These are phyloP conservation scores for Lactifluus volemus DNA, from an alignment of 768 basidiomycete species.

Conservation along the genomic window DNA sequence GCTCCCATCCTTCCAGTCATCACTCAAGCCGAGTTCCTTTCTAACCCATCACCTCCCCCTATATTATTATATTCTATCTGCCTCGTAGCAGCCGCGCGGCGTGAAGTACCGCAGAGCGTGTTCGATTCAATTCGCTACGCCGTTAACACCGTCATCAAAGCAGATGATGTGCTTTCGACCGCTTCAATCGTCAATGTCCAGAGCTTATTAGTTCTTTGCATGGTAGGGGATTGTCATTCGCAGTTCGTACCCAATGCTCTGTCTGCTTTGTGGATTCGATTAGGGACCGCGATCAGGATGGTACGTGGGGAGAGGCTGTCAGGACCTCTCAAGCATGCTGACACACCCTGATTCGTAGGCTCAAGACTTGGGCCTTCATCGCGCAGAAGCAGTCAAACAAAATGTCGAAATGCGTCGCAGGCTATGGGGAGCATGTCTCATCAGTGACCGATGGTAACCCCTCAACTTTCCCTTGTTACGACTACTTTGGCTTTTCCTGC, in stretches of 20 bases:
- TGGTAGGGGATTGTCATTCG: slow-evolving; percentile 87
- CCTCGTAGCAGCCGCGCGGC: slow-evolving; percentile 78
- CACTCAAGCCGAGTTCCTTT: slow-evolving; percentile 80
- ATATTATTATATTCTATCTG: slow-evolving; percentile 92
- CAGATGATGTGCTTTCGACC: slow-evolving; percentile 85
- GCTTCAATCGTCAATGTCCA: slow-evolving; percentile 83
- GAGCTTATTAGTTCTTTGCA: slow-evolving; percentile 73
- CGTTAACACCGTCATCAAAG: slow-evolving; percentile 80
- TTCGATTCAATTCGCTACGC: slow-evolving; percentile 85
- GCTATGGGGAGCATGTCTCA: slow-evolving; percentile 91
- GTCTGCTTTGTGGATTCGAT: slow-evolving; percentile 77
- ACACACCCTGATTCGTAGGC: slow-evolving; percentile 43
- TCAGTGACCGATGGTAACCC: slow-evolving; percentile 84
- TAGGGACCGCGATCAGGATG: slow-evolving; percentile 91
- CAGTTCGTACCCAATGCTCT: slow-evolving; percentile 80
- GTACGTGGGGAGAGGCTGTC: slow-evolving; percentile 33
- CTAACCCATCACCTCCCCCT: slow-evolving; percentile 60
- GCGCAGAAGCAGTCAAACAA: slow-evolving; percentile 80
- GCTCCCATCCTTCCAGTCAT: slow-evolving; percentile 86
- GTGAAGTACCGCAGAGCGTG: slow-evolving; percentile 75
- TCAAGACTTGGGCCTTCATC: slow-evolving; percentile 92
- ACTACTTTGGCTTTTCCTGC: slow-evolving; percentile 8
- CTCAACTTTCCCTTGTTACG: slow-evolving; percentile 7
- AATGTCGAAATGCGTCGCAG: slow-evolving; percentile 81
- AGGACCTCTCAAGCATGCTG: not conserved